Evolutionary conservation across 164 flowering plant genomes (phyloP).

Genomic region (Paratinospora sagittata): DNA sequence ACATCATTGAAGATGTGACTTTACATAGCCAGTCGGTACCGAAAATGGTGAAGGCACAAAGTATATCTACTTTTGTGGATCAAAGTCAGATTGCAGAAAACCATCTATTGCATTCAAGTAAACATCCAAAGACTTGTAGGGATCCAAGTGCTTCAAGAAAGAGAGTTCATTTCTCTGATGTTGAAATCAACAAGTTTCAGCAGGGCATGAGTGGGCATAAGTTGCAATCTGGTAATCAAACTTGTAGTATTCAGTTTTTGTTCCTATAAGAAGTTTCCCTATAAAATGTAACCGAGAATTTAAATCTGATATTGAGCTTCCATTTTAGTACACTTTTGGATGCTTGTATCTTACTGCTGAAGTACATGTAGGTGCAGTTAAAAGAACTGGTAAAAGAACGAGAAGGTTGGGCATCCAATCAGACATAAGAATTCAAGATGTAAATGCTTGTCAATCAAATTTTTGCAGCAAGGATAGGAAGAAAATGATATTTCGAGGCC

Average conservation of each 20-base stretch:
- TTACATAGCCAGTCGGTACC: slow-evolving; percentile 6
- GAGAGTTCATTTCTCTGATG: slow-evolving; percentile 56
- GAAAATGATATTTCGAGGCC: slow-evolving; percentile 46
- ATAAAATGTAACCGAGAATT: neutral
- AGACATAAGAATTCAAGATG: slow-evolving; percentile 24
- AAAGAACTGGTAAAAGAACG: slow-evolving; percentile 29
- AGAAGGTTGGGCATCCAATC: slow-evolving; percentile 18
- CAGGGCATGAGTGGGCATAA: slow-evolving; percentile 21
- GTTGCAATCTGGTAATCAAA: slow-evolving; percentile 18
- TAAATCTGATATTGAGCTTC: neutral
- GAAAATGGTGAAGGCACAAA: slow-evolving; percentile 1
- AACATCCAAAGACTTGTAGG: slow-evolving; percentile 10
- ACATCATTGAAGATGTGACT: slow-evolving; percentile 17
- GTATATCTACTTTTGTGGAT: slow-evolving; percentile 2
- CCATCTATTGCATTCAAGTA: slow-evolving; percentile 11
- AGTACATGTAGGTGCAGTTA: slow-evolving; percentile 31
- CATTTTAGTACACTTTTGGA: neutral
- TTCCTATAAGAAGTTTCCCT: neutral
- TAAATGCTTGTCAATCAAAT: slow-evolving; percentile 21
- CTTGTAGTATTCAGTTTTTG: slow-evolving; percentile 24
- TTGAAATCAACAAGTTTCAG: slow-evolving; percentile 21
- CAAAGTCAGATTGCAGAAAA: slow-evolving; percentile 7
- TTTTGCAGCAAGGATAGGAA: slow-evolving; percentile 16
- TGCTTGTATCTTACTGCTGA: neutral
- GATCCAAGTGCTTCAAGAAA: slow-evolving; percentile 31